Base-by-base conservation (phyloP, 2,329 filamentous ascomycete genomes). In the Penicillium brasilianum region DNA sequence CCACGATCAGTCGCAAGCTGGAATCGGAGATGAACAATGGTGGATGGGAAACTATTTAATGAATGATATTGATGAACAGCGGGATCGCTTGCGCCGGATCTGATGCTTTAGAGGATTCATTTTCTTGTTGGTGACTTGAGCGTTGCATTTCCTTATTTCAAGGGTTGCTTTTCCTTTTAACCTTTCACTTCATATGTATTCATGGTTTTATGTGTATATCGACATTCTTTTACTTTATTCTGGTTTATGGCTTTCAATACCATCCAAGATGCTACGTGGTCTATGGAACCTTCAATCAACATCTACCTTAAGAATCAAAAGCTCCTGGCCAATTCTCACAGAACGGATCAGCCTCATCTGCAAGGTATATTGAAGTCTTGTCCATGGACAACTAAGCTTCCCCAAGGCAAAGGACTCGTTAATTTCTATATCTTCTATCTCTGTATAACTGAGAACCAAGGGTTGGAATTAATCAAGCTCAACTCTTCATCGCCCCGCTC, bases 11-110 rank as follows among this genome's bases (percentile, higher is more conserved):
- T 66, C 85, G 95, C 67, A 94, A 92, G 77, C 78, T 99, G 67
- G 95, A 99, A 81, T 90, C 92, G 14, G 95, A 99, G 76, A 92
- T 97, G 48, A 99, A 99, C 74, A 97, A 92, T 70, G 95, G 95
- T 0, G 95, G 95, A 0, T 99, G 95, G 95, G 95, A 99, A 81
- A 97, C 76, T 59, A 76, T 80, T 20, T 80, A 70, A 72, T 62
- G 62, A 64, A 49, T n/a, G 28, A 41, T 13, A 58, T 61, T 30
- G 53, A 59, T 57, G 59, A 65, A 62, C 60, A 52, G 20, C 22
- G 16, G 44, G 46, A 43, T 54, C 37, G 37, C 11, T 30, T 43
- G n/a, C 37, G 22, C 52, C 54, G 34, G 22, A n/a, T 57, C 32
- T 43, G 18, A 39, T 54, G 43, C 22, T 22, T 13, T 64, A 64